Percentiles rank a stretch among this genome's conserved stretches.
These are phyloP conservation scores for Acrasis kona DNA, from an alignment of 78 protist species.

Conservation along the genomic window DNA sequence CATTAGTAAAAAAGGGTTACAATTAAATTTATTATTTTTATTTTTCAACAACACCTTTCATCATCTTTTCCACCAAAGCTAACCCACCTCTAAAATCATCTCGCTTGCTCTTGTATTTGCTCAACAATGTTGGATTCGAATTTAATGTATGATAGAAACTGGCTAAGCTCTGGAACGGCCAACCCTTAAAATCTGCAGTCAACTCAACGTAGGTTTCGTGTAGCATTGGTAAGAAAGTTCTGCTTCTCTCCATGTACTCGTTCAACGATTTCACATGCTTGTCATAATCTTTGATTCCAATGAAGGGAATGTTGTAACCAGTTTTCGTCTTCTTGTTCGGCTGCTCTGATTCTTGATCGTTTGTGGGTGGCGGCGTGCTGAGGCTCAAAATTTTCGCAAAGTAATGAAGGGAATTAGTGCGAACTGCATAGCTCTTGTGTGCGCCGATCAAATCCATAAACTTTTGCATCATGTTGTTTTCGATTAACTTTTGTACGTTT, in stretches of 20 bases:
- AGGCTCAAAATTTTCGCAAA: neutral
- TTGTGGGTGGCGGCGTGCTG: neutral
- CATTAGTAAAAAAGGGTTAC: no score
- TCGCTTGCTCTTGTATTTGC: neutral
- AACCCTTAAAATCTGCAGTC: neutral
- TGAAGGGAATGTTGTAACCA: neutral
- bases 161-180: neutral
- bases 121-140: neutral
- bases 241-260: neutral
- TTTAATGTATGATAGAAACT: neutral
- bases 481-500: neutral
- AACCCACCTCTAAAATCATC: no score
- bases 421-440: neutral
- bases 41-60: no score
- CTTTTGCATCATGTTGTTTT: neutral
- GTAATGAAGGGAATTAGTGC: neutral
- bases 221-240: neutral
- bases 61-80: no score
- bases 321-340: neutral
- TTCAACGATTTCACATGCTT: neutral
- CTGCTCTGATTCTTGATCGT: neutral
- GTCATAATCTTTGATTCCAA: neutral
- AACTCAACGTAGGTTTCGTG: neutral
- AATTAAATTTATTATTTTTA: no score
- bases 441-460: neutral